These are phyloP conservation scores for Conticribra weissflogii DNA, from an alignment of 108 stramenopile genomes.

Conservation along the genomic window DNA sequence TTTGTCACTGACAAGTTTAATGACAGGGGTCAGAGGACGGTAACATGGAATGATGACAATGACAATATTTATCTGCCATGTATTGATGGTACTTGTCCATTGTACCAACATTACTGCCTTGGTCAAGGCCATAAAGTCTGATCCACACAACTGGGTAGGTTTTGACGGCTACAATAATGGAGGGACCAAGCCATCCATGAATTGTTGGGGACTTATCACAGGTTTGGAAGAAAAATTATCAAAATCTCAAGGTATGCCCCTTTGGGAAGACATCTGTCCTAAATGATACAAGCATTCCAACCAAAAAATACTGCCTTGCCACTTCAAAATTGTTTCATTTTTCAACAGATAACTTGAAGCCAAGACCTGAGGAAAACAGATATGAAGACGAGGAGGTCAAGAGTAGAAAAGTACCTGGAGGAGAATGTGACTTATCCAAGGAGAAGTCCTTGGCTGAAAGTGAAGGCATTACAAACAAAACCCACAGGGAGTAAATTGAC, in stretches of 20 bases:
- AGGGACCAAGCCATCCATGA: too few relatives aligned
- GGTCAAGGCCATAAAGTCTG: background rate
- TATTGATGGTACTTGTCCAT: background rate
- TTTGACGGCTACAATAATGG: background rate
- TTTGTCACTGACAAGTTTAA: background rate
- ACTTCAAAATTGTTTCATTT: background rate
- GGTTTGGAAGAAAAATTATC: conserved; percentile 6
- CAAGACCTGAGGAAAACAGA: background rate
- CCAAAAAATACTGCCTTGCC: conserved; percentile 4
- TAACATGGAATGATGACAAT: background rate
- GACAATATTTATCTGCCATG: conserved; percentile 2
- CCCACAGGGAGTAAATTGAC: too few relatives aligned
- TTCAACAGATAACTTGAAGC: background rate
- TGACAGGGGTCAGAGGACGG: background rate
- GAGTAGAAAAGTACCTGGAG: too few relatives aligned
- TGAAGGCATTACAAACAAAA: too few relatives aligned
- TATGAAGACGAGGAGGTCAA: background rate
- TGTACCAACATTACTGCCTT: background rate
- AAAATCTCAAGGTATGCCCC: conserved; percentile 9
- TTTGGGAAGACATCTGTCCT: conserved; percentile 6
- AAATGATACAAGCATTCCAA: conserved; percentile 3
- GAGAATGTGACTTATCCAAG: too few relatives aligned
- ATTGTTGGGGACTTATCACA: background rate
- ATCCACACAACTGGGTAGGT: background rate
- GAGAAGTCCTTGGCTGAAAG: too few relatives aligned